Base-by-base conservation (phyloP, 306 rosid genomes). In the Ormosia emarginata region DNA sequence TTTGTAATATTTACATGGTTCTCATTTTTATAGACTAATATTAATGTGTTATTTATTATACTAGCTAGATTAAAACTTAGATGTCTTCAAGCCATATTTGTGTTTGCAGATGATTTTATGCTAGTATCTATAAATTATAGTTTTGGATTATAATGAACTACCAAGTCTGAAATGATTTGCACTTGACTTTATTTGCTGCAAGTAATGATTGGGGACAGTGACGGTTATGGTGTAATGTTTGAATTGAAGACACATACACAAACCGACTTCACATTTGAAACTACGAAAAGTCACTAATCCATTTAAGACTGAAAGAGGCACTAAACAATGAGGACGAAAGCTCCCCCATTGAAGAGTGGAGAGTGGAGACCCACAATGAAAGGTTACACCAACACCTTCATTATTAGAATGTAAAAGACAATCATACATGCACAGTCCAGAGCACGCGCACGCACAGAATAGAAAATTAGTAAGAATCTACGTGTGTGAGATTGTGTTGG, bases 131-230 rank as follows among this genome's bases (percentile, higher is more conserved):
- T 24, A 24, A 24, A 24, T 24, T 24, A 24, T 24, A 24, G 24
- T 24, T 24, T 24, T 24, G 24, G 24, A 24, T 24, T 24, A 24
- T 24, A 24, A 24, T 24, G 24, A 24, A 24, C 24, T 24, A 24
- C 24, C 24, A 8, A 3, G 11, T 66, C 5, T 39, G 24, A 8
- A 76, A 76, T 79, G 49, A 57, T 57, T 57, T 57, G 52, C 39
- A 30, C 3, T 14, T 32, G 62, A 18, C 24, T 14, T 14, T 50
- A 50, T 50, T 50, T 50, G 2, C 40, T 32, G 14, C n/a, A 40
- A 36, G 47, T 50, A 62, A 77, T 83, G 82, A 78, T 70, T 71
- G 50, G 80, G 55, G 69, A 78, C 15, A 17, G 4, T 43, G 83
- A 83, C 17, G 40, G 33, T 29, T 61, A 24, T 30, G 33, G 24